A percentile compares a stretch with the other conserved stretches of the same genome.
These are phyloP conservation scores for Scutellaria baicalensis DNA, from an alignment of 257 asterid species.

Conservation along the genomic window DNA sequence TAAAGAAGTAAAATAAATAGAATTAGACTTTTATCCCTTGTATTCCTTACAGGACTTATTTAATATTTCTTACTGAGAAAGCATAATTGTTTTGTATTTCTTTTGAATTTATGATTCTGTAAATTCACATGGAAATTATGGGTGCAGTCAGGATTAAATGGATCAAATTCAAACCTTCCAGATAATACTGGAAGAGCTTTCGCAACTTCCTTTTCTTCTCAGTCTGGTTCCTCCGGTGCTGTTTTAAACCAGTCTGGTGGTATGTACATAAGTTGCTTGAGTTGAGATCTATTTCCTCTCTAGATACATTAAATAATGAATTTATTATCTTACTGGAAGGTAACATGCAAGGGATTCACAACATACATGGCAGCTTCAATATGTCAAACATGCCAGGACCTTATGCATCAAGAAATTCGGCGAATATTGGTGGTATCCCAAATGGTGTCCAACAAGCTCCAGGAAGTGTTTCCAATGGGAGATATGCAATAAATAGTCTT, in stretches of 20 bases:
- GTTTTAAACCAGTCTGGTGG: constrained; percentile 66
- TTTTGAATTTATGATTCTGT: not conserved
- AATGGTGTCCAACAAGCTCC: constrained; percentile 68
- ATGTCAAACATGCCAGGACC: constrained; percentile 61
- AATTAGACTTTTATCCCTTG: not conserved
- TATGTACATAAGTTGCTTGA: constrained; percentile 17
- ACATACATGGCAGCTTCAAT: constrained; percentile 63
- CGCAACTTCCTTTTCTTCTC: constrained; percentile 58
- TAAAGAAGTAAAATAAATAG: not conserved
- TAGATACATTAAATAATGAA: constrained; percentile 1
- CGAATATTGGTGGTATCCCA: constrained; percentile 54
- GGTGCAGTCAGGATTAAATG: constrained; percentile 62
- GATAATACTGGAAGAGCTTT: constrained; percentile 63
- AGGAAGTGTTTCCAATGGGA: constrained; percentile 62
- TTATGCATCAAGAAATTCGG: constrained; percentile 65
- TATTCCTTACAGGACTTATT: not conserved
- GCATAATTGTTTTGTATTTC: not conserved
- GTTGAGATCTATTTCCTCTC: not conserved
- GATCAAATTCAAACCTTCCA: constrained; percentile 67
- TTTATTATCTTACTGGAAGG: constrained; percentile 27
- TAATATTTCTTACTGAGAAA: not conserved
- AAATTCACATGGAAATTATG: constrained; percentile 13
- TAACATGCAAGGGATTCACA: constrained; percentile 70
- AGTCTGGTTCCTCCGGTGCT: constrained; percentile 66
- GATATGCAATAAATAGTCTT: constrained; percentile 60